Base-by-base conservation (phyloP, 305 asterid genomes). In the Solanum hybrid region DNA sequence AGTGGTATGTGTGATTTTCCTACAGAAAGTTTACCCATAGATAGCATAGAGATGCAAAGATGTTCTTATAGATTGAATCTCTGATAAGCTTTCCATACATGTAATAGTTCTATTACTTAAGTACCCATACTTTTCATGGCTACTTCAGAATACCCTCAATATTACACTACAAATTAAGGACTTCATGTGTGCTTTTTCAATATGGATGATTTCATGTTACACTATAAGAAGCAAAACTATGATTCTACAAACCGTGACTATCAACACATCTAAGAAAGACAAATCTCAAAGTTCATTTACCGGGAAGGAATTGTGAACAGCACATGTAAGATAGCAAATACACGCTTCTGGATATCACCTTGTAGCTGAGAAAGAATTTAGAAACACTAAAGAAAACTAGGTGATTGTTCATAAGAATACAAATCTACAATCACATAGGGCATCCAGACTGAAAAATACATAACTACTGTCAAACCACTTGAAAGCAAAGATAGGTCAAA, bases 1-100 rank as follows among this genome's bases (percentile, higher is more conserved):
- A 33, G 72, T 27, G 91, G 87, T 38, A 90, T 87, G 89, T 93
- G 95, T 77, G 92, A 90, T 51, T 87, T 89, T 73, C 92, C 92
- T 41, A 9, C 90, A 51, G 82, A 91, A 4, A 72, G 38, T 34
- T 81, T 91, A 65, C 82, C 51, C 32, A 80, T 89, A 33, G 92
- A 91, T 33, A 73, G 45, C 61, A 81, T 91, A 79, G 70, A 87
- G 89, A 34, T 91, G 75, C 81, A 73, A 85, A 91, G 37, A 81
- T 91, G 92, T 89, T 89, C 89, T 86, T 89, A 86, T 79, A 57
- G 82, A 32, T 31, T 79, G 88, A 76, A 86, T 80, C 27, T 87
- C 79, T 89, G 38, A 87, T 90, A 27, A 76, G 83, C 37, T 75
- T 14, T 39, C 33, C 33, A 10, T 75, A 29, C 75, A 45, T 45